phyloP scores from a whole-genome alignment of 2,329 filamentous ascomycete genomes.

The Neonectria neomacrospora region DNA sequence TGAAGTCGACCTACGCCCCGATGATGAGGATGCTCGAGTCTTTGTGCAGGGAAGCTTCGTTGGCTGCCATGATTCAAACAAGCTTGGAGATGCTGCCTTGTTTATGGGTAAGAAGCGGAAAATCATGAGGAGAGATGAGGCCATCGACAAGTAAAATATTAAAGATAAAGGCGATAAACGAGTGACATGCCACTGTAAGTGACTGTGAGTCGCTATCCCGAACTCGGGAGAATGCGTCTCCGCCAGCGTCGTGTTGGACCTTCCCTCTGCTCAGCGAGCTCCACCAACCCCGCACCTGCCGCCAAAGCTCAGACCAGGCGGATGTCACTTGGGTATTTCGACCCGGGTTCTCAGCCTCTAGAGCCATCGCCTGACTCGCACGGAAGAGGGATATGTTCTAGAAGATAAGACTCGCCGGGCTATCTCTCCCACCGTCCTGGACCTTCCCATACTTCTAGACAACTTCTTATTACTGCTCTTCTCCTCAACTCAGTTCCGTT shows the following conservation, averaged over 20 bases:
- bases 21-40: slow-evolving; percentile 25
- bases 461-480: background rate
- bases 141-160: background rate
- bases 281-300: background rate
- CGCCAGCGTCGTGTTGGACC: background rate
- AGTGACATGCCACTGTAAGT: background rate
- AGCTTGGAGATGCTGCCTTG: background rate
- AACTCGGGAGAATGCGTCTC: too few species aligned
- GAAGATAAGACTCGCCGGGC: background rate
- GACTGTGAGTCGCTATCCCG: too few species aligned
- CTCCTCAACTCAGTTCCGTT: background rate
- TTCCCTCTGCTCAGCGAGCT: background rate
- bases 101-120: background rate
- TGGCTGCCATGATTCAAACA: background rate
- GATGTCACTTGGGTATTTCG: background rate
- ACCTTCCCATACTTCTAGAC: slow-evolving; percentile 1
- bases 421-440: background rate
- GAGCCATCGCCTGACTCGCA: background rate
- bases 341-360: background rate
- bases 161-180: background rate
- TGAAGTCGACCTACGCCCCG: slow-evolving; percentile 17
- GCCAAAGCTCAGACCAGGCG: background rate
- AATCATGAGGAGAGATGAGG: background rate
- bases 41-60: background rate
- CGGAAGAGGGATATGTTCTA: background rate